Evolutionary conservation across 805 yeast genomes (phyloP).

Genomic region (Candida multigemmis): DNA sequence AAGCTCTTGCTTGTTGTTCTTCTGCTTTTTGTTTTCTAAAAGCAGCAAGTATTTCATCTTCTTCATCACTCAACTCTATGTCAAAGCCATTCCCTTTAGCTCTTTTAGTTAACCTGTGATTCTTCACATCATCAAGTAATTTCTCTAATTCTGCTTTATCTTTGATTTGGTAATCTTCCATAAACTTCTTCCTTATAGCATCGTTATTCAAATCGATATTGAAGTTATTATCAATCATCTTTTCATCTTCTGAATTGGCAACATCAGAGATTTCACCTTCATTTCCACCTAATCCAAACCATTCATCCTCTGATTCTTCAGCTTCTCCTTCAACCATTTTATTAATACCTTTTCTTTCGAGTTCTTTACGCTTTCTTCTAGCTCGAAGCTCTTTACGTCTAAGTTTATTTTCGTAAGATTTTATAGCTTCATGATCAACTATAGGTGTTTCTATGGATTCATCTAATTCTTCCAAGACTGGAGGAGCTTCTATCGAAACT

Average conservation of each 20-base stretch:
- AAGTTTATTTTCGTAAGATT: slow-evolving; percentile 28
- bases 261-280: slow-evolving; percentile 50
- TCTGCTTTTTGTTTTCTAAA: slow-evolving; percentile 32
- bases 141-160: slow-evolving; percentile 59
- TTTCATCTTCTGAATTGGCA: slow-evolving; percentile 69
- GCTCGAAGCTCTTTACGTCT: slow-evolving; percentile 22
- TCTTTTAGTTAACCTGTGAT: slow-evolving; percentile 58
- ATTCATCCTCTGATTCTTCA: slow-evolving; percentile 84
- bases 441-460: slow-evolving; percentile 14
- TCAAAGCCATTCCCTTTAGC: slow-evolving; percentile 45
- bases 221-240: slow-evolving; percentile 65
- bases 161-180: slow-evolving; percentile 49
- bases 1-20: slow-evolving; percentile 40
- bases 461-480: slow-evolving; percentile 13
- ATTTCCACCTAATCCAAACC: slow-evolving; percentile 71
- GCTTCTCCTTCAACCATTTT: slow-evolving; percentile 74
- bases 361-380: slow-evolving; percentile 34
- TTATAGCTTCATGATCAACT: slow-evolving; percentile 18
- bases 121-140: slow-evolving; percentile 62
- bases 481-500: background rate
- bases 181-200: slow-evolving; percentile 47
- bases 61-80: slow-evolving; percentile 67
- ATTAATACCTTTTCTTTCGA: slow-evolving; percentile 50
- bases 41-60: slow-evolving; percentile 49
- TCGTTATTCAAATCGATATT: slow-evolving; percentile 48